Percentiles rank a stretch among this genome's conserved stretches.
These are phyloP conservation scores for Carallia brachiata DNA, from an alignment of 345 rosid genomes.

Conservation along the genomic window DNA sequence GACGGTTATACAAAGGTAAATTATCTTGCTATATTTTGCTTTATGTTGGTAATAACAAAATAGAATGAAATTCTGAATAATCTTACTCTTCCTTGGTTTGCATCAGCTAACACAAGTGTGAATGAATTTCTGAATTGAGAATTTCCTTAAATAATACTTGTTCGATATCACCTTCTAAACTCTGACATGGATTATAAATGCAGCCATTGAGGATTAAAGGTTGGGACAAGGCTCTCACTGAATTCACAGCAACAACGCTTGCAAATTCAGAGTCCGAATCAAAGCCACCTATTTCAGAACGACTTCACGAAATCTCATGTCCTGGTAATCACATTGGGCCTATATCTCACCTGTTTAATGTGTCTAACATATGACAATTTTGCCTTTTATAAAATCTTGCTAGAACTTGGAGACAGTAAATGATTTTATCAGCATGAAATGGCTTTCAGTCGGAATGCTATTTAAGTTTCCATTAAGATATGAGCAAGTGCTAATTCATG, in stretches of 20 bases:
- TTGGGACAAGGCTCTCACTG: conserved; percentile 81
- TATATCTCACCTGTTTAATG: not conserved
- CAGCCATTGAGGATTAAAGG: conserved; percentile 73
- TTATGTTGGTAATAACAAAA: not conserved
- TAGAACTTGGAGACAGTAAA: no score
- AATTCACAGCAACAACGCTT: conserved; percentile 64
- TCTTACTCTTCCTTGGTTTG: not conserved
- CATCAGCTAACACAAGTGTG: no score
- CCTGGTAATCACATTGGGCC: conserved; percentile 45
- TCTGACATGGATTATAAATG: conserved; percentile 13
- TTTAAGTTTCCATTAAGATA: no score
- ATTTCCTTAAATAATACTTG: not conserved
- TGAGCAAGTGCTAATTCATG: not conserved
- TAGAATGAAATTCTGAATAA: not conserved
- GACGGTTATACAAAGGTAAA: conserved; percentile 82
- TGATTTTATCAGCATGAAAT: no score
- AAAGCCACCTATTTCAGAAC: conserved; percentile 47
- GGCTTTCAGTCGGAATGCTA: no score
- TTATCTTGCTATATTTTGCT: not conserved
- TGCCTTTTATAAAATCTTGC: no score
- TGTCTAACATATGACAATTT: no score
- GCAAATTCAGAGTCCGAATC: conserved; percentile 37
- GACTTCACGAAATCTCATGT: conserved; percentile 63
- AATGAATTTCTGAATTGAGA: not conserved
- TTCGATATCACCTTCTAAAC: conserved; percentile 4